Evolutionary conservation across 768 basidiomycete species (phyloP).

Genomic region (Lactarius sp.): DNA sequence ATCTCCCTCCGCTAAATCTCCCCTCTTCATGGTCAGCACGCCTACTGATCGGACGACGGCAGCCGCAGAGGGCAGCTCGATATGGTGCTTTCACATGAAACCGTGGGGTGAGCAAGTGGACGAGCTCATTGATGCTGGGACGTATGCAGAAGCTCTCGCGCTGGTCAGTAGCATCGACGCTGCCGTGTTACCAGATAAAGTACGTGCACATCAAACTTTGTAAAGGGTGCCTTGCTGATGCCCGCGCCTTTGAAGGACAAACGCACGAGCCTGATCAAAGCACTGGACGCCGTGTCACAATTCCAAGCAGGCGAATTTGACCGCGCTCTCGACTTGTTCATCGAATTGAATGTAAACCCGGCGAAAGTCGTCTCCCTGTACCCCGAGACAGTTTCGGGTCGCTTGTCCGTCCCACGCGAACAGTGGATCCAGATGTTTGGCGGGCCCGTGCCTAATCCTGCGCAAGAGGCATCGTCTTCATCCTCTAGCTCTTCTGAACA

Average conservation of each 20-base stretch:
- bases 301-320: constrained; percentile 69
- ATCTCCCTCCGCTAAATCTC: constrained; percentile 47
- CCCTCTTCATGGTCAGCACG: constrained; percentile 61
- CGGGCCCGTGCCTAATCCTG: constrained; percentile 44
- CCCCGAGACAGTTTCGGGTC: constrained; percentile 74
- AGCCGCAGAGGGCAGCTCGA: constrained; percentile 62
- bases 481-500: constrained; percentile 16
- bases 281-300: constrained; percentile 72
- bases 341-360: constrained; percentile 86
- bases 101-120: constrained; percentile 81
- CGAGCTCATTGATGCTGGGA: constrained; percentile 63
- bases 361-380: constrained; percentile 91
- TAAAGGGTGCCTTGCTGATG: not conserved
- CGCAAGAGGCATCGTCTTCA: constrained; percentile 29
- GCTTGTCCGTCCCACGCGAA: constrained; percentile 61
- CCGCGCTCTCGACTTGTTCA: constrained; percentile 79
- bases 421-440: constrained; percentile 83
- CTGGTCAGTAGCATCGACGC: constrained; percentile 68
- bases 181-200: constrained; percentile 58
- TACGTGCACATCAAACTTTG: constrained; percentile 26
- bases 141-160: constrained; percentile 76
- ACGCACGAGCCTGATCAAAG: constrained; percentile 55
- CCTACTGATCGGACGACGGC: constrained; percentile 67
- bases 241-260: constrained; percentile 40
- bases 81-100: constrained; percentile 73